Conservation (phyloP, 129 eudicot species). For the Rutidosis leptorrhynchoides region DNA sequence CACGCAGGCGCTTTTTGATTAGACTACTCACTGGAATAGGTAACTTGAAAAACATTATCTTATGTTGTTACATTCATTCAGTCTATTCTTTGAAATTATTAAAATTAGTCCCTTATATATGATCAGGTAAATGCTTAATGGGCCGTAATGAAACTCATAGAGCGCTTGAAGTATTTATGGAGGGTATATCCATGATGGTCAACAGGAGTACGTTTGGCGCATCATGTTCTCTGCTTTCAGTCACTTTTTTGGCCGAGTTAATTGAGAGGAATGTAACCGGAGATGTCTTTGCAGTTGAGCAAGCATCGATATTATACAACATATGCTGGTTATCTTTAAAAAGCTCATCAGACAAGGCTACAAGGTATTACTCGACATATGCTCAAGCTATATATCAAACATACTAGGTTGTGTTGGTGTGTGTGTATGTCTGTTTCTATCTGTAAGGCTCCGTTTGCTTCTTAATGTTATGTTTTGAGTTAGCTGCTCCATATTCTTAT, state of each 20-base stretch:
- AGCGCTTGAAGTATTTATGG: conserved; percentile 48
- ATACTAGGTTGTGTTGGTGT: background rate
- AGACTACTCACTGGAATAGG: conserved; percentile 63
- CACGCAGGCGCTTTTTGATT: conserved; percentile 56
- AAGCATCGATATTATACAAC: conserved; percentile 62
- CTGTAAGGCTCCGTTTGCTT: background rate
- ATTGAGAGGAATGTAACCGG: conserved; percentile 48
- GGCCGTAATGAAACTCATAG: conserved; percentile 43
- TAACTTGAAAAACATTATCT: conserved; percentile 24
- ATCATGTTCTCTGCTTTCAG: conserved; percentile 32
- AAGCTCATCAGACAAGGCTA: conserved; percentile 34
- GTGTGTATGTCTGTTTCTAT: conserved; percentile 7
- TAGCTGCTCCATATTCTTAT: background rate
- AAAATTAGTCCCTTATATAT: conserved; percentile 5
- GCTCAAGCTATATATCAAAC: background rate
- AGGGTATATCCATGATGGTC: conserved; percentile 55
- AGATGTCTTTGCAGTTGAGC: conserved; percentile 63
- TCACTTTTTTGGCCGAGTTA: conserved; percentile 35
- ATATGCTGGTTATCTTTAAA: conserved; percentile 62
- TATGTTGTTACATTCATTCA: background rate
- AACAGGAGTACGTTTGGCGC: conserved; percentile 40
- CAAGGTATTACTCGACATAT: conserved; percentile 45
- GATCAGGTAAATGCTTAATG: conserved; percentile 62
- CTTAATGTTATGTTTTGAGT: background rate
- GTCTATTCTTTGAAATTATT: background rate